These are phyloP conservation scores for Circinella minor DNA, from an alignment of 371 early-diverging fungal genomes.

Conservation along the genomic window DNA sequence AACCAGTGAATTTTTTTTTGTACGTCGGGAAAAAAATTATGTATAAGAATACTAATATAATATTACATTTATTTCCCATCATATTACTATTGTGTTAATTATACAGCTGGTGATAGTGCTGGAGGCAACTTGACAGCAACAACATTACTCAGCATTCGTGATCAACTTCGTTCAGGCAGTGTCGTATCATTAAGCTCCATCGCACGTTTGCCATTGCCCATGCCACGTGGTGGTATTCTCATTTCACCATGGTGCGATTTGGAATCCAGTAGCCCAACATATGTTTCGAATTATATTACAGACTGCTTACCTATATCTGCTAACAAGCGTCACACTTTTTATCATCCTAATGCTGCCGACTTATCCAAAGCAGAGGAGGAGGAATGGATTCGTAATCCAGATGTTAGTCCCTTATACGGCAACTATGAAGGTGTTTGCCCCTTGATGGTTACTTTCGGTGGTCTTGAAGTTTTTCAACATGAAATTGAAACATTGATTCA, in stretches of 20 bases:
- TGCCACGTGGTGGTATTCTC: slow-evolving; percentile 31
- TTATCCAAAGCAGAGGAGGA: slow-evolving; percentile 16
- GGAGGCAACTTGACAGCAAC: slow-evolving; percentile 41
- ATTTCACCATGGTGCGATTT: slow-evolving; percentile 44
- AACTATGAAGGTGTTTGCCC: slow-evolving; percentile 32
- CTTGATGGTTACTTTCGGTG: slow-evolving; percentile 33
- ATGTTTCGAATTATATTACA: slow-evolving; percentile 12
- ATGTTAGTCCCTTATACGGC: slow-evolving; percentile 29
- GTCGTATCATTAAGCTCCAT: slow-evolving; percentile 18
- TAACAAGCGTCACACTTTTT: not conserved
- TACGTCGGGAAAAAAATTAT: not conserved
- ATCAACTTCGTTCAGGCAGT: slow-evolving; percentile 15
- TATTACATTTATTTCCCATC: too few species aligned
- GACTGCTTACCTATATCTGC: slow-evolving; percentile 16
- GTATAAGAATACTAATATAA: not conserved
- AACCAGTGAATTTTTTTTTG: not conserved
- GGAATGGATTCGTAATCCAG: slow-evolving; percentile 22
- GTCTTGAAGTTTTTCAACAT: slow-evolving; percentile 33
- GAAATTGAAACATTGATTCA: slow-evolving; percentile 29
- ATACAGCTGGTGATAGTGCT: slow-evolving; percentile 42
- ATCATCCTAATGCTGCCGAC: slow-evolving; percentile 8
- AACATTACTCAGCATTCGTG: slow-evolving; percentile 21
- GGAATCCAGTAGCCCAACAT: slow-evolving; percentile 22
- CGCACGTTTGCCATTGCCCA: slow-evolving; percentile 21
- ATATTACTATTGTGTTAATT: not conserved